These are phyloP conservation scores for Xylaria sp. DNA, from an alignment of 2,329 filamentous ascomycete species.

Conservation along the genomic window DNA sequence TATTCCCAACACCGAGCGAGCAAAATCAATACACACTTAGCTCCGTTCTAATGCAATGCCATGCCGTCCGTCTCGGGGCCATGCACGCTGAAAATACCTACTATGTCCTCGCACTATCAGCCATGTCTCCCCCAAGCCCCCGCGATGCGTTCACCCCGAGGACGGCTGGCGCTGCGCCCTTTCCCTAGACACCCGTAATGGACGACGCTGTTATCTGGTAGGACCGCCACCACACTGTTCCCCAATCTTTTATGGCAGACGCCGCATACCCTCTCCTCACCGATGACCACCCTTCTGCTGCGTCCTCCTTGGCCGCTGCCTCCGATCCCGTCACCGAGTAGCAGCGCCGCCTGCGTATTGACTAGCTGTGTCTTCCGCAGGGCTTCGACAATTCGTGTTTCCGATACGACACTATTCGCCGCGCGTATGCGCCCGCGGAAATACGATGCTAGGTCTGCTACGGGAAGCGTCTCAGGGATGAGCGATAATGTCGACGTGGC, in stretches of 20 bases:
- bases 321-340: slow-evolving; percentile 75
- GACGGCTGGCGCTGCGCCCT: slow-evolving; percentile 51
- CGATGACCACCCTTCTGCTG: slow-evolving; percentile 78
- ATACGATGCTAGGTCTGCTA: slow-evolving; percentile 85
- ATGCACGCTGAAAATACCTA: slow-evolving; percentile 1
- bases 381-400: slow-evolving; percentile 79
- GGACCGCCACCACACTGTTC: slow-evolving; percentile 88
- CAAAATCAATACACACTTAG: slow-evolving; percentile 27
- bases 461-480: slow-evolving; percentile 82
- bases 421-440: slow-evolving; percentile 91
- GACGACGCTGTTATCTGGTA: slow-evolving; percentile 84
- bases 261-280: slow-evolving; percentile 88
- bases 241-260: slow-evolving; percentile 95
- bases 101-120: slow-evolving; percentile 21
- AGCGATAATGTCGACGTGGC: slow-evolving; percentile 86
- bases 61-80: slow-evolving; percentile 15
- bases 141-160: slow-evolving; percentile 49
- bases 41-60: slow-evolving; percentile 37
- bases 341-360: slow-evolving; percentile 76
- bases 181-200: slow-evolving; percentile 81
- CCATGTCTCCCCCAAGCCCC: slow-evolving; percentile 49
- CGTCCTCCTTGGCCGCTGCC: slow-evolving; percentile 64
- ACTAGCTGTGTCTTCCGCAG: slow-evolving; percentile 83
- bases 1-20: slow-evolving; percentile 38
- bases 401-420: slow-evolving; percentile 83